These are phyloP conservation scores for Scheffersomyces cryptocercus DNA, from an alignment of 1,139 yeast species.

Conservation along the genomic window DNA sequence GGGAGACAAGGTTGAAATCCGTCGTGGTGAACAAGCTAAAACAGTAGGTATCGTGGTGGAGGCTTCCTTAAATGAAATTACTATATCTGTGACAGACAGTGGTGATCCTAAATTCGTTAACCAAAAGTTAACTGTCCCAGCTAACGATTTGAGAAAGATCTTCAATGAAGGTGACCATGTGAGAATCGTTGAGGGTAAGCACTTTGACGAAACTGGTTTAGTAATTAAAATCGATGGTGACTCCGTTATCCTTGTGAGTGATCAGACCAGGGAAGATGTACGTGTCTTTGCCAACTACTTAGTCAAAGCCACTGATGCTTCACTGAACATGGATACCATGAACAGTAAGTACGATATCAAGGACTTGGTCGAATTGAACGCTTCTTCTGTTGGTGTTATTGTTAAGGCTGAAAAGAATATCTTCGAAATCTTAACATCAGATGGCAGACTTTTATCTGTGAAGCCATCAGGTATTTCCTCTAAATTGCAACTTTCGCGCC, in stretches of 20 bases:
- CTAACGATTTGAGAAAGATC: slow-evolving; percentile 77
- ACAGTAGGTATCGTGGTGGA: slow-evolving; percentile 78
- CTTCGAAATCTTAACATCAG: slow-evolving; percentile 79
- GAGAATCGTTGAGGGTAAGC: slow-evolving; percentile 88
- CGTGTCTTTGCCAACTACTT: slow-evolving; percentile 90
- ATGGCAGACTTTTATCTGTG: slow-evolving; percentile 72
- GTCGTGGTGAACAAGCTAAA: slow-evolving; percentile 92
- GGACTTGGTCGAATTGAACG: slow-evolving; percentile 86
- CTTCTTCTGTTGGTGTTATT: slow-evolving; percentile 85
- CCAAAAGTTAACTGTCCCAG: slow-evolving; percentile 67
- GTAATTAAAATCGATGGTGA: slow-evolving; percentile 82
- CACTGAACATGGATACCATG: slow-evolving; percentile 33
- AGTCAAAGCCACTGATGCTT: slow-evolving; percentile 76
- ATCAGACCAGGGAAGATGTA: slow-evolving; percentile 83
- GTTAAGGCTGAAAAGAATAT: slow-evolving; percentile 87
- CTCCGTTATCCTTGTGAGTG: slow-evolving; percentile 85
- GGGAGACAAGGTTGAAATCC: slow-evolving; percentile 90
- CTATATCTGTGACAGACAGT: slow-evolving; percentile 55
- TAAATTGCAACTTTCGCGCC: slow-evolving; percentile 61
- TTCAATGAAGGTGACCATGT: slow-evolving; percentile 95
- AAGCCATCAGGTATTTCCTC: slow-evolving; percentile 81
- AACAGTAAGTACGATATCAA: slow-evolving; percentile 81
- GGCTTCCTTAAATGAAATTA: slow-evolving; percentile 64
- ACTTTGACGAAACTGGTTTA: slow-evolving; percentile 91
- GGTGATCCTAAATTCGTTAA: slow-evolving; percentile 51